phyloP scores from a whole-genome alignment of 2,329 filamentous ascomycete species.

The Neurospora sp. region DNA sequence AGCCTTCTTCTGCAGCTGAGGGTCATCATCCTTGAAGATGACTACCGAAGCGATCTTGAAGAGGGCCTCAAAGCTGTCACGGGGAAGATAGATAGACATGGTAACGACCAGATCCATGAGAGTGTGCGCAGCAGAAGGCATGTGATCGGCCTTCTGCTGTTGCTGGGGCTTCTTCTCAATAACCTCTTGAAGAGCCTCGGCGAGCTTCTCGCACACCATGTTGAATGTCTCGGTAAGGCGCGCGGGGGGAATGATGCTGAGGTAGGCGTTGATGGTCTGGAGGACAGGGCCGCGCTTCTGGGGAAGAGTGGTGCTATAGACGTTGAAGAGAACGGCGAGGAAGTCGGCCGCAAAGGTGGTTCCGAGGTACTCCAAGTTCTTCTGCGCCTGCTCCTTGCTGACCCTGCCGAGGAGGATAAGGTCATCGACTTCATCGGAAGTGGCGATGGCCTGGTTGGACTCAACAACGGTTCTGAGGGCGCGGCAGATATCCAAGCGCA shows the following conservation, averaged over 20 bases:
- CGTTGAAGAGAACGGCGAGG: constrained; percentile 95
- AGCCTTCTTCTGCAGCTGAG: constrained; percentile 95
- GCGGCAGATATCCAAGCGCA: constrained; percentile 80
- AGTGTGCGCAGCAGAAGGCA: constrained; percentile 89
- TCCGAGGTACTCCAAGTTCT: constrained; percentile 75
- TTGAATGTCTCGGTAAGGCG: constrained; percentile 85
- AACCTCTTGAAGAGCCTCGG: constrained; percentile 52
- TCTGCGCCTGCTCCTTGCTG: constrained; percentile 61
- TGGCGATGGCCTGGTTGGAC: constrained; percentile 74
- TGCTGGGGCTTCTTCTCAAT: constrained; percentile 43
- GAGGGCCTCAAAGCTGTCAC: constrained; percentile 72
- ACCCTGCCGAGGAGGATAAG: constrained; percentile 71
- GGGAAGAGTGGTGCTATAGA: constrained; percentile 92
- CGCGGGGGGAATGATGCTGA: constrained; percentile 71
- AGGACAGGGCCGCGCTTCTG: constrained; percentile 86
- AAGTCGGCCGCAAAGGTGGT: constrained; percentile 69
- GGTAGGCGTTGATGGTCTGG: constrained; percentile 87
- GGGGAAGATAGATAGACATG: constrained; percentile 85
- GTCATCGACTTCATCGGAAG: constrained; percentile 61
- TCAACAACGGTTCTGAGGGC: constrained; percentile 81
- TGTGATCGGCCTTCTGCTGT: constrained; percentile 54
- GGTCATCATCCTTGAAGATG: constrained; percentile 71
- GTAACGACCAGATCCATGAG: constrained; percentile 96
- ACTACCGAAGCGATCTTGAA: constrained; percentile 82
- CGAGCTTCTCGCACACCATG: constrained; percentile 76